Evolutionary conservation across 2,329 filamentous ascomycete species (phyloP), one percentile per base, ranked within the genome.

Genomic region (Neophaeococcomyces aloes): DNA sequence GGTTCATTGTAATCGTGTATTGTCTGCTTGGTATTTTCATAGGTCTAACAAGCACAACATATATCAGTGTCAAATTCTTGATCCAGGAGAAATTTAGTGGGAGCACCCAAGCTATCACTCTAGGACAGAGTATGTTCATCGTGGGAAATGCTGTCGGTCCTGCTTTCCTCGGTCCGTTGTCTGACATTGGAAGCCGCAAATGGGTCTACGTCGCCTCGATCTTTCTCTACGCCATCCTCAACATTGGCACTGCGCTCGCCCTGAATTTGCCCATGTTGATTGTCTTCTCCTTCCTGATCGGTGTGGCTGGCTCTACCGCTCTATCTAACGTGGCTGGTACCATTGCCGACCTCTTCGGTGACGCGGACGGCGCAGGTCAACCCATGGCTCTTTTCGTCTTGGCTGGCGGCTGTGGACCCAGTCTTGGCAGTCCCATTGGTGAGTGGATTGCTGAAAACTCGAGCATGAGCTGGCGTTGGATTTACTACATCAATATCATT

Each of bases 111-210:
- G 57, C 66, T 8, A 54, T 63, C 4, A 60, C 63, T 11, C 51
- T 67, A 1, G 65, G 65, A 11, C 65, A 68, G 52, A 61, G 57
- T 43, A 58, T 68, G 56, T 67, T 67, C 53, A 66, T 68, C 48
- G 46, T 67, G 4, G 64, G 65, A 8, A 68, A 57, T 14, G 65
- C 64, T 7, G 57, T 67, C 32, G 64, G 64, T 3, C 65, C 65
- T 3, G 59, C 58, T 11, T 67, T 67, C 44, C 48, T 67, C 32
- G 65, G 49, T 6, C 64, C 64, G 33, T 52, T 67, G 32, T 62
- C 60, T 41, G 65, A 67, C 47, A 62, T 68, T 43, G 61, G 61
- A 33, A 64, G 65, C 18, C 59, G 64, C 5, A 68, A 67, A 59
- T 67, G 64, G 65, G 59, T 67, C 30, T 67, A 68, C 42, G 65